These are phyloP conservation scores for Cladosporium sp. DNA, from an alignment of 2,329 filamentous ascomycete genomes.

Conservation along the genomic window DNA sequence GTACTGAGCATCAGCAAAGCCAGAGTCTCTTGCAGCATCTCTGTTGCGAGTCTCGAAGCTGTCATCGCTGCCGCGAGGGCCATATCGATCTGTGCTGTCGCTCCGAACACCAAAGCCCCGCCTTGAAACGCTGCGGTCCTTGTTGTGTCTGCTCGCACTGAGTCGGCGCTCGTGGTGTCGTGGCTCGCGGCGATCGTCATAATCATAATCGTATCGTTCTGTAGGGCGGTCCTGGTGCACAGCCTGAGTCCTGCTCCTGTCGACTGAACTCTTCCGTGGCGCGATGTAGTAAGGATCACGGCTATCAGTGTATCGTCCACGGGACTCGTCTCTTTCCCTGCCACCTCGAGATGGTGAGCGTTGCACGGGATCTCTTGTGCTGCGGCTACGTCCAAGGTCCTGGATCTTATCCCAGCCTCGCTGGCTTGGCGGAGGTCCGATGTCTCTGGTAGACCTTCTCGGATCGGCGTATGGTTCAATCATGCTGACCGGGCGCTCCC, in stretches of 20 bases:
- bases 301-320: slow-evolving; percentile 20
- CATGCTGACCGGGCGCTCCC: slow-evolving; percentile 44
- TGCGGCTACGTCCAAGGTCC: slow-evolving; percentile 41
- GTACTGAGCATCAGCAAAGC: slow-evolving; percentile 16
- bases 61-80: slow-evolving; percentile 34
- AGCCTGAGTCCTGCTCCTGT: slow-evolving; percentile 38
- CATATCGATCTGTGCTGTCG: slow-evolving; percentile 34
- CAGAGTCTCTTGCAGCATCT: slow-evolving; percentile 23
- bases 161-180: slow-evolving; percentile 31
- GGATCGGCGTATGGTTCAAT: slow-evolving; percentile 32
- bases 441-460: slow-evolving; percentile 30
- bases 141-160: slow-evolving; percentile 35
- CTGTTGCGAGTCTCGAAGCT: slow-evolving; percentile 34
- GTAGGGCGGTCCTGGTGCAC: slow-evolving; percentile 47
- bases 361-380: slow-evolving; percentile 39
- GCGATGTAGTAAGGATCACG: slow-evolving; percentile 37
- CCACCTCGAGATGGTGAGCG: slow-evolving; percentile 23
- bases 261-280: slow-evolving; percentile 34
- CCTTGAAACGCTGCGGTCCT: slow-evolving; percentile 41
- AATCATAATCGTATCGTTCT: slow-evolving; percentile 40
- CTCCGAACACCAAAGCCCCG: slow-evolving; percentile 46
- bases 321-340: slow-evolving; percentile 20
- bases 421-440: slow-evolving; percentile 62
- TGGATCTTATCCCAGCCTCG: slow-evolving; percentile 68
- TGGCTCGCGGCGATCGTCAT: slow-evolving; percentile 42